Percentiles rank a stretch among this genome's conserved stretches.
These are phyloP conservation scores for Phyllostachys edulis DNA, from an alignment of 176 grass and related monocot genomes.

Conservation along the genomic window DNA sequence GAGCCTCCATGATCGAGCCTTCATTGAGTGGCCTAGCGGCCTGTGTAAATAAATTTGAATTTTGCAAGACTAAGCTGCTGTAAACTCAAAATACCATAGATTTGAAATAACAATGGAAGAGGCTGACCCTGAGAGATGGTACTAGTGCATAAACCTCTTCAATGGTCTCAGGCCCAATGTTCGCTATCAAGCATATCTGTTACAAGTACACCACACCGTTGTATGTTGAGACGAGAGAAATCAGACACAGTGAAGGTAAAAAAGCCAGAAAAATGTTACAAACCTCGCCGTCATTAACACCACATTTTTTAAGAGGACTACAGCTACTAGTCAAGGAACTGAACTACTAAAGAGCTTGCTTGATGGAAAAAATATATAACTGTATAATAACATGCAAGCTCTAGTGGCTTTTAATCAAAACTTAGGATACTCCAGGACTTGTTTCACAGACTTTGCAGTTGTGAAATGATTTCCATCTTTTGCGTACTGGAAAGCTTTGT, in stretches of 20 bases:
- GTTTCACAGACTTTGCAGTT: conserved; percentile 55
- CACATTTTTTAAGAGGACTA: conserved; percentile 69
- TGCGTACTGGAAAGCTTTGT: conserved; percentile 80
- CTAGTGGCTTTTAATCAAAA: conserved; percentile 9
- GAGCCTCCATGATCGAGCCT: conserved; percentile 59
- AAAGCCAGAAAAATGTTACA: conserved; percentile 20
- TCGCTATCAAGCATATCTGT: conserved; percentile 92
- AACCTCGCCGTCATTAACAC: conserved; percentile 83
- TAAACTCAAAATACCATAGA: background rate
- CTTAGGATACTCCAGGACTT: conserved; percentile 77
- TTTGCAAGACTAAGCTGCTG: background rate
- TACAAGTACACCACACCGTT: background rate
- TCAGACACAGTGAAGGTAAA: background rate
- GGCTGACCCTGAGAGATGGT: conserved; percentile 86
- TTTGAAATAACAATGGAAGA: conserved; percentile 26
- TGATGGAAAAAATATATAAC: background rate
- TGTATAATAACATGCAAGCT: conserved; percentile 16
- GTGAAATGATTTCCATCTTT: conserved; percentile 64
- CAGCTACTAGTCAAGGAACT: conserved; percentile 60
- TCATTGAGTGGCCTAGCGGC: conserved; percentile 53
- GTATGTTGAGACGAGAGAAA: conserved; percentile 21
- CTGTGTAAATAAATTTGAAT: conserved; percentile 38
- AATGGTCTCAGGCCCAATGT: conserved; percentile 70
- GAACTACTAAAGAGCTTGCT: conserved; percentile 12
- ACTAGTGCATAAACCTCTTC: conserved; percentile 91